These are phyloP conservation scores for Rhytidiadelphus loreus DNA, from an alignment of 225 moss, liverwort and hornwort species.

Conservation along the genomic window DNA sequence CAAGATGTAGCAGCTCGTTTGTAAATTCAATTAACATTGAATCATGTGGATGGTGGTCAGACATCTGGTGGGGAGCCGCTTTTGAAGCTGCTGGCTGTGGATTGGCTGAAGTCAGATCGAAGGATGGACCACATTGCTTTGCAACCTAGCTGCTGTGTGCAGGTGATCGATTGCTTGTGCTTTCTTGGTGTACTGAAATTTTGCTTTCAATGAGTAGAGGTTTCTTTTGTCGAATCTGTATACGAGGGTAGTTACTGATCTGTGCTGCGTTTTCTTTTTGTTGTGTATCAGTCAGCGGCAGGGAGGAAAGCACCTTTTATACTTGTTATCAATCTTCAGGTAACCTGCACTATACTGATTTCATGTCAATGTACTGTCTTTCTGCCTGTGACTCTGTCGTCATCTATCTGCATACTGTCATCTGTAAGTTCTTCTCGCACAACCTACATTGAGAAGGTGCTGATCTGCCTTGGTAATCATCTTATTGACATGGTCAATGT, in stretches of 20 bases:
- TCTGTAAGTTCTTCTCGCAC: background rate
- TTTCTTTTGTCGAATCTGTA: background rate
- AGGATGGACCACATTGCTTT: slow-evolving; percentile 48
- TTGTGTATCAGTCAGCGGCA: slow-evolving; percentile 29
- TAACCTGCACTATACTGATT: background rate
- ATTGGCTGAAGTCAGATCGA: slow-evolving; percentile 55
- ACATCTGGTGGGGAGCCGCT: slow-evolving; percentile 63
- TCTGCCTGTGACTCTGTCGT: background rate
- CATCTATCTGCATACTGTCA: background rate
- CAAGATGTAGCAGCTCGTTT: background rate
- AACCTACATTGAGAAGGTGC: background rate
- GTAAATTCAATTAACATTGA: background rate
- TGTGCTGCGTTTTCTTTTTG: background rate
- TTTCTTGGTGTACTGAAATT: background rate
- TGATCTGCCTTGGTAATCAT: background rate
- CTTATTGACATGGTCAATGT: background rate
- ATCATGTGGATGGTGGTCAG: slow-evolving; percentile 12
- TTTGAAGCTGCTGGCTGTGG: slow-evolving; percentile 58
- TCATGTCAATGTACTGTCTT: background rate
- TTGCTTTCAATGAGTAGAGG: background rate
- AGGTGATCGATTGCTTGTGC: slow-evolving; percentile 19
- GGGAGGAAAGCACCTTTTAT: slow-evolving; percentile 64
- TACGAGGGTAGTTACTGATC: background rate
- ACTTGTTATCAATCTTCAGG: slow-evolving; percentile 69
- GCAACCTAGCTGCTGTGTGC: slow-evolving; percentile 50